These are phyloP conservation scores for Didymella arachidicola DNA, from an alignment of 2,329 filamentous ascomycete genomes.

Conservation along the genomic window DNA sequence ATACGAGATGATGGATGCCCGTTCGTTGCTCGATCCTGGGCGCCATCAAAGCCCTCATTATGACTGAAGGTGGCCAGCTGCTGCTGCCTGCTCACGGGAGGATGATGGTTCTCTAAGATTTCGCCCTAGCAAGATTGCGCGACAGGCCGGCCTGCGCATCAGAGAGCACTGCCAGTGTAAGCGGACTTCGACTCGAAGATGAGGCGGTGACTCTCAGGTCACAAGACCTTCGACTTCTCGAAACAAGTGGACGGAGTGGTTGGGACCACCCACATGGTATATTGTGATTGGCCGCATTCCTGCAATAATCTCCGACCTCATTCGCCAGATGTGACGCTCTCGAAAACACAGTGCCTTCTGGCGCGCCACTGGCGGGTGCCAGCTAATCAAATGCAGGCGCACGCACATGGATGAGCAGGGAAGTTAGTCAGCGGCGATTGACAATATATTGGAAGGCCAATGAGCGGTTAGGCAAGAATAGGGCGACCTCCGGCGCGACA, in stretches of 20 bases:
- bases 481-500: slow-evolving; percentile 28
- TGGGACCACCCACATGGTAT: slow-evolving; percentile 24
- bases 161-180: slow-evolving; percentile 23
- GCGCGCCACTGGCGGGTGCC: slow-evolving; percentile 38
- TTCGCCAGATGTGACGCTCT: slow-evolving; percentile 43
- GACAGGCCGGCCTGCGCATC: slow-evolving; percentile 3
- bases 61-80: slow-evolving; percentile 10
- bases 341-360: slow-evolving; percentile 42
- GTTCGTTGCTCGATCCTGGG: slow-evolving; percentile 39
- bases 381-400: slow-evolving; percentile 27
- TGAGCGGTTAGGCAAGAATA: slow-evolving; percentile 24
- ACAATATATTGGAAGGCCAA: slow-evolving; percentile 42
- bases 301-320: slow-evolving; percentile 43
- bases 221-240: slow-evolving; percentile 33
- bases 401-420: slow-evolving; percentile 16
- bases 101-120: slow-evolving; percentile 3
- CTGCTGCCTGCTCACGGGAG: slow-evolving; percentile 10
- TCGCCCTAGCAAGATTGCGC: slow-evolving; percentile 9
- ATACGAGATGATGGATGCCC: slow-evolving; percentile 38
- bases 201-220: slow-evolving; percentile 34
- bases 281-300: slow-evolving; percentile 41
- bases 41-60: slow-evolving; percentile 25
- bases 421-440: slow-evolving; percentile 41
- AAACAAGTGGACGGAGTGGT: slow-evolving; percentile 21
- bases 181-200: slow-evolving; percentile 20